Base-by-base conservation (phyloP, 2,329 filamentous ascomycete species). In the Diaporthe eres region DNA sequence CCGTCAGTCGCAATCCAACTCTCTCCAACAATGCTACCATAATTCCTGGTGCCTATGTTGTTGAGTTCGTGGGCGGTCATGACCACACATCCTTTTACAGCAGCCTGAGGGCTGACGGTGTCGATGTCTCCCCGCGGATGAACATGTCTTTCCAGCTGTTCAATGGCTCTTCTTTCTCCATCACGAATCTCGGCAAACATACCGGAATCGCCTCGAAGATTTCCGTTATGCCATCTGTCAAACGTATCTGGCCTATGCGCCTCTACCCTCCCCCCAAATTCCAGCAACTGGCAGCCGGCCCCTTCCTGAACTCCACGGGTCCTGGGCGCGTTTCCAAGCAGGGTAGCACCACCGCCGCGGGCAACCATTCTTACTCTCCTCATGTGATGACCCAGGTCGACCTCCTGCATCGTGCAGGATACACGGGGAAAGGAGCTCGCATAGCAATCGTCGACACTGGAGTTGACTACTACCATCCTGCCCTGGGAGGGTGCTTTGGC, bases 401-500 rank as follows among this genome's bases (percentile, higher is more conserved):
- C 76, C 82, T 81, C 73, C 81, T 88, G n/a, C 85, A 85, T 17
- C 84, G 82, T 5, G 80, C 83, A 44, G 87, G 87, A 10, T 81
- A 86, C n/a, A 87, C 84, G 2, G 87, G 88, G 28, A 83, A 86
- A 55, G 87, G 87, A 1, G 79, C 87, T 42, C 84, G 83, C 31
- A 82, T 89, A 25, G 87, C 82, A 7, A 80, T 88, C 42, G 81
- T 88, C 60, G 85, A 87, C 75, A 80, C 79, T 0, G 80, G 81
- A 6, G 81, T 89, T 37, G 88, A 90, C 78, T 90, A 90, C 79
- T 83, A 79, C 12, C 88, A 88, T 75, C 87, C 87, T 17, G 86
- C 87, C 10, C 84, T 90, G 1, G 89, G 89, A 17, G 88, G 88
- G 5, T 87, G 88, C 70, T 90, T 90, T 76, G 89, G 89, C 2